These are phyloP conservation scores for Suhomyces coccinellae DNA, from an alignment of 1,139 yeast genomes.

Conservation along the genomic window DNA sequence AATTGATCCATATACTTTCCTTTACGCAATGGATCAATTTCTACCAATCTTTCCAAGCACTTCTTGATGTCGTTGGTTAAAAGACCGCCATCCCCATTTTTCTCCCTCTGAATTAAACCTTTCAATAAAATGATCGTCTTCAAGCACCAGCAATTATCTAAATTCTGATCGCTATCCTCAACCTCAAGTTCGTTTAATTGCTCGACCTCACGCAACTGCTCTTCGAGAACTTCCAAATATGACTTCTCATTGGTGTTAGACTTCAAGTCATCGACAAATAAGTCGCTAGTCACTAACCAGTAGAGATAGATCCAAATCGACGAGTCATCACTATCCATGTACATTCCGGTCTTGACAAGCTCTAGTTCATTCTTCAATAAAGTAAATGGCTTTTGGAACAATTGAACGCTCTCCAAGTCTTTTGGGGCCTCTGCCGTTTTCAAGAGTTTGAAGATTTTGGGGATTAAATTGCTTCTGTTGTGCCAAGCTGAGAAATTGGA, in stretches of 20 bases:
- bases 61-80: constrained; percentile 28
- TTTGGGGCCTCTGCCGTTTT: constrained; percentile 9
- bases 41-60: constrained; percentile 44
- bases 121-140: constrained; percentile 52
- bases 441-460: constrained; percentile 41
- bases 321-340: constrained; percentile 91
- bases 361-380: constrained; percentile 62
- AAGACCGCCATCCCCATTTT: constrained; percentile 7
- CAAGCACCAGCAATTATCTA: constrained; percentile 69
- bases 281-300: constrained; percentile 69
- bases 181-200: constrained; percentile 63
- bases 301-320: constrained; percentile 87
- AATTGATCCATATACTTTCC: constrained; percentile 56
- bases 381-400: constrained; percentile 27
- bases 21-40: constrained; percentile 69
- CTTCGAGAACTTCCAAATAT: constrained; percentile 35
- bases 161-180: constrained; percentile 51
- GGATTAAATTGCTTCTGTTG: constrained; percentile 72
- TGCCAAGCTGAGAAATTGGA: constrained; percentile 98
- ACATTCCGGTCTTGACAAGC: constrained; percentile 78
- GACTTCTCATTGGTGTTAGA: constrained; percentile 12
- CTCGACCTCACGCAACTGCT: constrained; percentile 40
- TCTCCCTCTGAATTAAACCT: constrained; percentile 28
- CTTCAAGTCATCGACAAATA: constrained; percentile 37
- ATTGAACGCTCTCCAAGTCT: constrained; percentile 13